Conservation (phyloP, 164 flowering plant species). For the Chloranthus sessilifolius region DNA sequence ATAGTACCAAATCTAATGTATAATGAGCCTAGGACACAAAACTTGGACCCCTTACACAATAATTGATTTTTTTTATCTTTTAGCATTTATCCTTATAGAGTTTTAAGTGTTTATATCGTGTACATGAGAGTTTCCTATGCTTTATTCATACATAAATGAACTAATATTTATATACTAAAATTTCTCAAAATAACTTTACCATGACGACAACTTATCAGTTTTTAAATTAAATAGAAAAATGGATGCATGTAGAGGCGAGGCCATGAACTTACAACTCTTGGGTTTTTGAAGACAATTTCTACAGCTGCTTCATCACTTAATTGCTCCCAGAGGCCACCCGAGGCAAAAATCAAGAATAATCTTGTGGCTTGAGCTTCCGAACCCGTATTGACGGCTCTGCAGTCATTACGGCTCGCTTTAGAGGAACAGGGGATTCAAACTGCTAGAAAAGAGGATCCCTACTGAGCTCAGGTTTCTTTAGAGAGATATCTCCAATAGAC, state of each 20-base stretch:
- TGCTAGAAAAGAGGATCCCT: slow-evolving; percentile 41
- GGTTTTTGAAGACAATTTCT: slow-evolving; percentile 46
- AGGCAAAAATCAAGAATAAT: slow-evolving; percentile 64
- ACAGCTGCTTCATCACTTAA: slow-evolving; percentile 61
- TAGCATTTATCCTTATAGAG: too few relatives aligned
- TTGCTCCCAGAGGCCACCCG: slow-evolving; percentile 88
- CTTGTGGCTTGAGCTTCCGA: slow-evolving; percentile 39
- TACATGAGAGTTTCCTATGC: too few relatives aligned
- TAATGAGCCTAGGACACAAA: too few relatives aligned
- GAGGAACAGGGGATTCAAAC: slow-evolving; percentile 41
- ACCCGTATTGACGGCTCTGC: slow-evolving; percentile 50
- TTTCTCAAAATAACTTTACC: too few relatives aligned
- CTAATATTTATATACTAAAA: too few relatives aligned
- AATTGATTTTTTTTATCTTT: too few relatives aligned
- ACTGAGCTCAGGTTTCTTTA: slow-evolving; percentile 60
- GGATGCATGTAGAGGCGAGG: slow-evolving; percentile 19
- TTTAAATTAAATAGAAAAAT: too few relatives aligned
- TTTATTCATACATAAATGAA: too few relatives aligned
- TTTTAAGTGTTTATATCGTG: too few relatives aligned
- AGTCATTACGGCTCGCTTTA: slow-evolving; percentile 48
- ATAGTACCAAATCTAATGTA: too few relatives aligned
- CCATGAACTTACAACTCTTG: slow-evolving; percentile 52
- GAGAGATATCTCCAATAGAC: slow-evolving; percentile 62
- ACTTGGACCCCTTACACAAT: too few relatives aligned
- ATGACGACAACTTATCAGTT: too few relatives aligned